Conservation (phyloP, 305 asterid genomes). For the Fraxinus greggii region DNA sequence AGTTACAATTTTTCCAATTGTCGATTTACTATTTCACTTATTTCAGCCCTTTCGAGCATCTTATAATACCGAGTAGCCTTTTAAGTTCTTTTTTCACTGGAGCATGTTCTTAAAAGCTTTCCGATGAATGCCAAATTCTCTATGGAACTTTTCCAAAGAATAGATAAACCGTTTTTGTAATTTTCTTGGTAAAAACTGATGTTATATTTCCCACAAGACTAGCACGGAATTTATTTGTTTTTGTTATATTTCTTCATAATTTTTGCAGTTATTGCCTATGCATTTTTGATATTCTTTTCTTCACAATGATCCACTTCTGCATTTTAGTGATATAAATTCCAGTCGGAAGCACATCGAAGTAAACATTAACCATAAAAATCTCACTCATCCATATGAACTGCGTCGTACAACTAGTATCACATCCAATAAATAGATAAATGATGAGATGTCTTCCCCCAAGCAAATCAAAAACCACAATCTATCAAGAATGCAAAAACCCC, state of each 20-base stretch:
- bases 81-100: background rate
- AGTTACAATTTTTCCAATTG: background rate
- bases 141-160: too few species aligned
- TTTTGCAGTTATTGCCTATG: too few species aligned
- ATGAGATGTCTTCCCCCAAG: background rate
- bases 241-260: too few species aligned
- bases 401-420: background rate
- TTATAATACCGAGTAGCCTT: background rate
- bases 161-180: background rate
- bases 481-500: background rate
- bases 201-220: background rate
- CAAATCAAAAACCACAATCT: background rate
- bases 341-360: background rate
- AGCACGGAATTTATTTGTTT: too few species aligned
- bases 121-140: background rate
- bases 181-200: too few species aligned
- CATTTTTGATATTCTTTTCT: too few species aligned
- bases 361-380: background rate
- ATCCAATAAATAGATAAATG: background rate
- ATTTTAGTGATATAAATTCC: background rate
- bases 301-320: constrained; percentile 22
- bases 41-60: background rate
- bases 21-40: background rate
- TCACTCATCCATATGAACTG: background rate
- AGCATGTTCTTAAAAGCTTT: background rate